Percentiles rank a stretch among this genome's conserved stretches.
Evolutionary conservation across 768 basidiomycete species (phyloP).

Genomic region (Rhodotorula paludigena): DNA sequence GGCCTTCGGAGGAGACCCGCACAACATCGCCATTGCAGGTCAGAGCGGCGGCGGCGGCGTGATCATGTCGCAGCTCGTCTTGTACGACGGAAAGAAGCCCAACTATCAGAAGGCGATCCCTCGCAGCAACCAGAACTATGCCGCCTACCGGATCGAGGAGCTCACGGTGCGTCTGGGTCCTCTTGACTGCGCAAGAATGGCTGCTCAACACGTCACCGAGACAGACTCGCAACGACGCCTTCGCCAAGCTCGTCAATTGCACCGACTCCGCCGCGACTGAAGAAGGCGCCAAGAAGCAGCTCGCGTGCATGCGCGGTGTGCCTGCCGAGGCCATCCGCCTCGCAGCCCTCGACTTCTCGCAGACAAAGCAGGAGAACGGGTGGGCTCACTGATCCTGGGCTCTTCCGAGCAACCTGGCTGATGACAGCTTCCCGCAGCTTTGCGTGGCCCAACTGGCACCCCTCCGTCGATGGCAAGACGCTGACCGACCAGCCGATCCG

Average conservation of each 20-base stretch:
- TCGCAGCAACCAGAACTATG: constrained; percentile 15
- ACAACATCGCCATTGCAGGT: constrained; percentile 32
- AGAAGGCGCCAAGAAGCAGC: constrained; percentile 11
- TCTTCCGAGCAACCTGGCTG: too few species aligned
- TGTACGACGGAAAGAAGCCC: constrained; percentile 28
- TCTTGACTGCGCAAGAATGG: fast-evolving
- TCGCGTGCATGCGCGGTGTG: constrained; percentile 3
- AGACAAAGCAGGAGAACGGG: constrained; percentile 1
- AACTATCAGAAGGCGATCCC: constrained; percentile 27
- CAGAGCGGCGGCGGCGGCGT: constrained; percentile 29
- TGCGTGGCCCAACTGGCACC: constrained; percentile 49
- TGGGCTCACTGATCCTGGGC: background rate
- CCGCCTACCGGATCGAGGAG: constrained; percentile 11
- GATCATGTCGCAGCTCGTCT: constrained; percentile 18
- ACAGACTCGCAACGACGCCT: constrained; percentile 16
- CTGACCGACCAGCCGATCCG: constrained; percentile 56
- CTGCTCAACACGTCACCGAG: background rate
- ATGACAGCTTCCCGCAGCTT: background rate
- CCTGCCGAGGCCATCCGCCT: constrained; percentile 17
- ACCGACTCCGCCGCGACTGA: constrained; percentile 2
- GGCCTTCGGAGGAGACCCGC: constrained; percentile 29
- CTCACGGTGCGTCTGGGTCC: background rate
- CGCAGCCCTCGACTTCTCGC: constrained; percentile 8
- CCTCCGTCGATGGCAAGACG: constrained; percentile 57
- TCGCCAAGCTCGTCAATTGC: constrained; percentile 9